A percentile compares a stretch with the other conserved stretches of the same genome.
Conservation (phyloP, 2,329 filamentous ascomycete genomes). For the Elsinoe australis region DNA sequence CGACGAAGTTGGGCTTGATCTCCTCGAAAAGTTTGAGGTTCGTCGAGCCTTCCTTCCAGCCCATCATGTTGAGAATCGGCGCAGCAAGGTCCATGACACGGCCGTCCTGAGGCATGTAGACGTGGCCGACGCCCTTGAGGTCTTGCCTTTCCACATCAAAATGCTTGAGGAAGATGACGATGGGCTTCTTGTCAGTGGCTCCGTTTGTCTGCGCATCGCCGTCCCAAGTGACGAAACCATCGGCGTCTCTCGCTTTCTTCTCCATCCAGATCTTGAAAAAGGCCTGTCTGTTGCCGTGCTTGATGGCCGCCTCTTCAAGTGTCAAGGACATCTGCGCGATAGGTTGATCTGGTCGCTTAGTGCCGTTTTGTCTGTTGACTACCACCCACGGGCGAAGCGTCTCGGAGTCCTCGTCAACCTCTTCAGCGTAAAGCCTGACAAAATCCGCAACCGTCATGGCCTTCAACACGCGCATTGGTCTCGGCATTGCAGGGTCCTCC, state of each 20-base stretch:
- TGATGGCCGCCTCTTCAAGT: conserved; percentile 56
- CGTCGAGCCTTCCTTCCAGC: conserved; percentile 66
- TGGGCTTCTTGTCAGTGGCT: conserved; percentile 42
- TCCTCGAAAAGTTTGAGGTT: conserved; percentile 78
- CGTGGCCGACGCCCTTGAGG: conserved; percentile 67
- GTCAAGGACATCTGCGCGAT: conserved; percentile 68
- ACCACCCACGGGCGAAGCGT: conserved; percentile 85
- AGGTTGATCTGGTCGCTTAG: conserved; percentile 79
- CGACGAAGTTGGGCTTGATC: conserved; percentile 97
- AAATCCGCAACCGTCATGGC: conserved; percentile 72
- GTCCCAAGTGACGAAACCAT: conserved; percentile 67
- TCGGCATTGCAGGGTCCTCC: conserved; percentile 62
- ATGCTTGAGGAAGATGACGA: conserved; percentile 86
- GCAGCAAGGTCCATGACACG: conserved; percentile 79
- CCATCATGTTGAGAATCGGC: conserved; percentile 72
- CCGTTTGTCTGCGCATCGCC: conserved; percentile 46
- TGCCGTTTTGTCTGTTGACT: conserved; percentile 98
- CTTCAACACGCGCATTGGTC: conserved; percentile 63
- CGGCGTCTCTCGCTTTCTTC: conserved; percentile 58
- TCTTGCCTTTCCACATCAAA: conserved; percentile 74
- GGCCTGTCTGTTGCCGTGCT: conserved; percentile 60
- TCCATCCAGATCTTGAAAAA: conserved; percentile 82
- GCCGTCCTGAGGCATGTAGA: conserved; percentile 81
- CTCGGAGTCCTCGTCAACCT: conserved; percentile 59
- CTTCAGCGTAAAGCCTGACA: conserved; percentile 59